Evolutionary conservation across 2,329 filamentous ascomycete genomes (phyloP).

Genomic region (Aspergillus pseudoterreus): DNA sequence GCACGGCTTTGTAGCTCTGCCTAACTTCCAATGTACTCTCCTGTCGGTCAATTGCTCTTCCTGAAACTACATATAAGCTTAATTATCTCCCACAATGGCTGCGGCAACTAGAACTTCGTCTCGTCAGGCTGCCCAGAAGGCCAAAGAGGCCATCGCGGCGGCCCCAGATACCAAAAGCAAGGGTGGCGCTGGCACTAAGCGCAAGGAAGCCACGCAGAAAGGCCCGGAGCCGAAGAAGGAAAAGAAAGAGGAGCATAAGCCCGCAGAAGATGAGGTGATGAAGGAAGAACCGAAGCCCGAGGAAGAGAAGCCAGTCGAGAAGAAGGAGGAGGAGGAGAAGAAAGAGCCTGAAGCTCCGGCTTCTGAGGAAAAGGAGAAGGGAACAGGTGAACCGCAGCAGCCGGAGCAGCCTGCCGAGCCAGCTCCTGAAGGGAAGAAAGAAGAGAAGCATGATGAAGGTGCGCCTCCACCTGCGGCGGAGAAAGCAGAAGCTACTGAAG

Average conservation of each 20-base stretch:
- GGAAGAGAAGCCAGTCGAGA: neutral
- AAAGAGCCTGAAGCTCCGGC: neutral
- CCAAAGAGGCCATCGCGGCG: slow-evolving; percentile 38
- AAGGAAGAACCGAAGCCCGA: neutral
- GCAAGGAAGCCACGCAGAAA: slow-evolving; percentile 32
- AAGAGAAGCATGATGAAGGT: slow-evolving; percentile 10
- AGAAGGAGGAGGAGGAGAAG: neutral
- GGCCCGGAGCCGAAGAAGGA: slow-evolving; percentile 35
- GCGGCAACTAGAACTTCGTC: slow-evolving; percentile 34
- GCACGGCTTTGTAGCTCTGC: neutral
- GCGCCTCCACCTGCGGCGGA: slow-evolving; percentile 6
- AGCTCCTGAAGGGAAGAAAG: slow-evolving; percentile 2
- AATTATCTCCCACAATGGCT: slow-evolving; percentile 22
- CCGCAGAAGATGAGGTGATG: slow-evolving; percentile 1
- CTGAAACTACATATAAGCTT: neutral
- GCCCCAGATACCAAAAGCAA: slow-evolving; percentile 27
- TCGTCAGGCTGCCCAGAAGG: slow-evolving; percentile 42
- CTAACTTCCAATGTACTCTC: neutral
- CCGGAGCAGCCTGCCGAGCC: slow-evolving; percentile 5
- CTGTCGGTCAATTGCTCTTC: neutral
- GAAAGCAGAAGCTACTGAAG: slow-evolving; percentile 6
- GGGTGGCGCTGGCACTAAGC: slow-evolving; percentile 33
- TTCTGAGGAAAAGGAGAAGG: slow-evolving; percentile 9
- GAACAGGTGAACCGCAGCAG: slow-evolving; percentile 4
- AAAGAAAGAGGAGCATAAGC: slow-evolving; percentile 27